phyloP scores from a whole-genome alignment of 176 grass and related monocot species.

The Juncus effusus region DNA sequence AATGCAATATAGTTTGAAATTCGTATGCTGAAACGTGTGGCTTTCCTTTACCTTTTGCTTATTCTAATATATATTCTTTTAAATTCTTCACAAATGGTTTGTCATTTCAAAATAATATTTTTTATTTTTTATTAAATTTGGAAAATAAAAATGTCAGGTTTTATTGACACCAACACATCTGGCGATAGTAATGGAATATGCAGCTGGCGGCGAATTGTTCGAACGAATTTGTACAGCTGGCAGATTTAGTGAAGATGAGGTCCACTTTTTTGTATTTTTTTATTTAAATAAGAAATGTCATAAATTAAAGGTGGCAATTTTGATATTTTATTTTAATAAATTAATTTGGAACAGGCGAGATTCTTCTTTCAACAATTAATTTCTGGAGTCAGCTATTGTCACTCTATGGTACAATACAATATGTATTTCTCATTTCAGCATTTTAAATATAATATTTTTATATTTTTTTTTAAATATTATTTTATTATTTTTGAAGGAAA shows the following conservation, averaged over 20 bases:
- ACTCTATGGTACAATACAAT: conserved; percentile 72
- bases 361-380: conserved; percentile 99
- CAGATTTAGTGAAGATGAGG: conserved; percentile 97
- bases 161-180: conserved; percentile 96
- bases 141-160: conserved; percentile 43
- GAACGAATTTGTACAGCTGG: conserved; percentile 85
- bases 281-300: background rate
- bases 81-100: too few species aligned
- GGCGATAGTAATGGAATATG: conserved; percentile 99
- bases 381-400: conserved; percentile 97
- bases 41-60: background rate
- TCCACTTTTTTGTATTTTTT: conserved; percentile 27
- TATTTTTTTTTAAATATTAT: conserved; percentile 2
- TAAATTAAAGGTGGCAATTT: background rate
- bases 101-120: too few species aligned
- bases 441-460: background rate
- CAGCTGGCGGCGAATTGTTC: conserved; percentile 93
- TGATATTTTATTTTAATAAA: background rate
- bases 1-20: conserved; percentile 12
- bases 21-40: background rate
- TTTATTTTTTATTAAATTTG: too few species aligned
- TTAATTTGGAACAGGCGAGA: conserved; percentile 48
- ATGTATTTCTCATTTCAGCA: background rate
- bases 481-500: conserved; percentile 51
- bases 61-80: too few species aligned